A percentile compares a stretch with the other conserved stretches of the same genome.
Evolutionary conservation across 2,329 filamentous ascomycete genomes (phyloP).

Genomic region (Neofusicoccum cordaticola): DNA sequence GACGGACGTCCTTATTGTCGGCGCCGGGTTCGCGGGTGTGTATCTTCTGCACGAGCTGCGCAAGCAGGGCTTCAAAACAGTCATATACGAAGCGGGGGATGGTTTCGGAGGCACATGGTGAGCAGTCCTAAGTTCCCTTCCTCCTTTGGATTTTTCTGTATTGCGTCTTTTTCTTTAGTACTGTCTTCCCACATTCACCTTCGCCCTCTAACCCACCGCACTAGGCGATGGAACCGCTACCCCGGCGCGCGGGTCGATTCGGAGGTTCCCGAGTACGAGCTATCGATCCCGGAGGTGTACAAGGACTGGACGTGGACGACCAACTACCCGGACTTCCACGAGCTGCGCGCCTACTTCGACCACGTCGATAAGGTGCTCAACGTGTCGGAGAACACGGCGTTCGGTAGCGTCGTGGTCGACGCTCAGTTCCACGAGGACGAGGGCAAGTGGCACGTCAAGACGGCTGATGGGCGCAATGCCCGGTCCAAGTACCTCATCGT

Average conservation of each 20-base stretch:
- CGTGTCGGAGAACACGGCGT: constrained; percentile 56
- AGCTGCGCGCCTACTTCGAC: constrained; percentile 59
- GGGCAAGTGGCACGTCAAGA: constrained; percentile 52
- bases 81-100: constrained; percentile 40
- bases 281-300: constrained; percentile 48
- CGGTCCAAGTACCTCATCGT: constrained; percentile 53
- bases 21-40: constrained; percentile 43
- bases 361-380: constrained; percentile 56
- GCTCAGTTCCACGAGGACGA: constrained; percentile 50
- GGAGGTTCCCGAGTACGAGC: constrained; percentile 47
- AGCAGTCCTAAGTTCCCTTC: background rate
- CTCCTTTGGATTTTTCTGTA: background rate
- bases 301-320: constrained; percentile 54
- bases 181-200: background rate
- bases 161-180: too few species aligned
- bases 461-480: constrained; percentile 50
- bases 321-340: constrained; percentile 51
- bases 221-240: constrained; percentile 42
- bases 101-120: constrained; percentile 42
- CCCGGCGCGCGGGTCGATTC: constrained; percentile 48
- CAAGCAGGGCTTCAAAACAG: constrained; percentile 37
- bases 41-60: constrained; percentile 43
- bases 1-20: constrained; percentile 38
- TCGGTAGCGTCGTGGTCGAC: constrained; percentile 54
- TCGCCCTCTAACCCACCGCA: too few species aligned